Evolutionary conservation across 2,329 filamentous ascomycete genomes (phyloP).

Genomic region (Fusarium nisikadoi): DNA sequence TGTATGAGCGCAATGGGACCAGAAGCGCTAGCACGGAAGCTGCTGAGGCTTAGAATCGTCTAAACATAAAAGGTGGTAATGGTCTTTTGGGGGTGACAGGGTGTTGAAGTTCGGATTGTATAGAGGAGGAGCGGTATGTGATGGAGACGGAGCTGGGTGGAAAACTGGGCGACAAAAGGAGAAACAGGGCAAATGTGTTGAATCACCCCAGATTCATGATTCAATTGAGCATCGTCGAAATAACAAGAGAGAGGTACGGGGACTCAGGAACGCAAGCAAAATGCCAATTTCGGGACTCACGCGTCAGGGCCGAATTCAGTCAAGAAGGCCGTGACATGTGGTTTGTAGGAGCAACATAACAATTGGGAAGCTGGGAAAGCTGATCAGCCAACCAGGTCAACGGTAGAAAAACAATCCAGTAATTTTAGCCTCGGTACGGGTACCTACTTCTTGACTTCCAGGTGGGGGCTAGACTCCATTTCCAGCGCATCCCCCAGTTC

Average conservation of each 20-base stretch:
- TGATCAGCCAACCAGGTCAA: conserved; percentile 26
- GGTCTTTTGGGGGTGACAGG: conserved; percentile 7
- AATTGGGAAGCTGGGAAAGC: conserved; percentile 21
- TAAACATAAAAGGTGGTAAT: conserved; percentile 29
- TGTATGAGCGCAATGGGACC: conserved; percentile 5
- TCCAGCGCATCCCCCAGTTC: conserved; percentile 22
- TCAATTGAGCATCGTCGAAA: conserved; percentile 26
- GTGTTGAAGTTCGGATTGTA: conserved; percentile 7
- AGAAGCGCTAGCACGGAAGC: conserved; percentile 1
- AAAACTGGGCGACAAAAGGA: conserved; percentile 17
- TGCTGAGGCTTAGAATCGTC: conserved; percentile 7
- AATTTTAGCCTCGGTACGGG: conserved; percentile 41
- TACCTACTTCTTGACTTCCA: conserved; percentile 18
- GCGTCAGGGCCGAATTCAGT: conserved; percentile 42
- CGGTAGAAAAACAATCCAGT: conserved; percentile 19
- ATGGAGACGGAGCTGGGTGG: neutral
- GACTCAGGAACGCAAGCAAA: conserved; percentile 22
- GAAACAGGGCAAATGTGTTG: conserved; percentile 19
- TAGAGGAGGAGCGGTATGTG: conserved; percentile 23
- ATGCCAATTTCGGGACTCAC: conserved; percentile 35
- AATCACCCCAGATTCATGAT: conserved; percentile 39
- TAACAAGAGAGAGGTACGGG: conserved; percentile 22
- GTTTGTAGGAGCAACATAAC: conserved; percentile 29
- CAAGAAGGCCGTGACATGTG: conserved; percentile 43
- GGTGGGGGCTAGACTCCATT: conserved; percentile 30